These are phyloP conservation scores for Alisma plantagoaquatica DNA, from an alignment of 106 monocot genomes.

Conservation along the genomic window DNA sequence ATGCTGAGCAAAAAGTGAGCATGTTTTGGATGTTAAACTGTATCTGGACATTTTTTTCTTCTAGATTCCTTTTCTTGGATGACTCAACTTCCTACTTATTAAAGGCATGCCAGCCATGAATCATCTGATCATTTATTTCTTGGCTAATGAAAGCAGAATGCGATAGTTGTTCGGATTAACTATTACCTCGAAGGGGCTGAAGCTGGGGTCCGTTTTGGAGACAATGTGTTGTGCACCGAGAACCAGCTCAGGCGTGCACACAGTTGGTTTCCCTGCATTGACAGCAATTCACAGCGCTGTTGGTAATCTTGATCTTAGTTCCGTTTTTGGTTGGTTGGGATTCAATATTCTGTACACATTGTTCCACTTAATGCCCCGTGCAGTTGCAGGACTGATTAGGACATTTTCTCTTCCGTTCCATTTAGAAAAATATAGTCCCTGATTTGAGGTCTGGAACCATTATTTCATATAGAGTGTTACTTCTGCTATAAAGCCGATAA, in stretches of 20 bases:
- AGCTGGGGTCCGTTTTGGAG: slow-evolving; percentile 61
- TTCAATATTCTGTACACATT: no score
- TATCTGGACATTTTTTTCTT: no score
- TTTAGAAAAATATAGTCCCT: no score
- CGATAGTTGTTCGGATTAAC: slow-evolving; percentile 56
- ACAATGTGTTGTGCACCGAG: slow-evolving; percentile 45
- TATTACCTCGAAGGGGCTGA: slow-evolving; percentile 59
- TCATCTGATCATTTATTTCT: background rate
- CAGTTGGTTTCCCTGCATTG: slow-evolving; percentile 95
- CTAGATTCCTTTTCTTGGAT: no score
- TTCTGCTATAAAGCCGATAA: no score
- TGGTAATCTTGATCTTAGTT: slow-evolving; percentile 37
- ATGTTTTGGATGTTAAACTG: background rate
- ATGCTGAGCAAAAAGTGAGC: slow-evolving; percentile 35
- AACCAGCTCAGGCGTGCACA: slow-evolving; percentile 77
- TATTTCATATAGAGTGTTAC: no score
- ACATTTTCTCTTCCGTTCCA: no score
- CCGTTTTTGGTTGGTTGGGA: background rate
- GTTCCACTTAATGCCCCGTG: no score
- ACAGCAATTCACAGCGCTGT: slow-evolving; percentile 51
- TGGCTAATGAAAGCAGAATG: slow-evolving; percentile 40
- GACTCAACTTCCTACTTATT: no score
- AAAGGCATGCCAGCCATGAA: no score
- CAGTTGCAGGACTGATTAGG: no score
- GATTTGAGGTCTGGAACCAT: no score